phyloP scores from a whole-genome alignment of 2,329 filamentous ascomycete species.

The Sclerotinia subarctica region DNA sequence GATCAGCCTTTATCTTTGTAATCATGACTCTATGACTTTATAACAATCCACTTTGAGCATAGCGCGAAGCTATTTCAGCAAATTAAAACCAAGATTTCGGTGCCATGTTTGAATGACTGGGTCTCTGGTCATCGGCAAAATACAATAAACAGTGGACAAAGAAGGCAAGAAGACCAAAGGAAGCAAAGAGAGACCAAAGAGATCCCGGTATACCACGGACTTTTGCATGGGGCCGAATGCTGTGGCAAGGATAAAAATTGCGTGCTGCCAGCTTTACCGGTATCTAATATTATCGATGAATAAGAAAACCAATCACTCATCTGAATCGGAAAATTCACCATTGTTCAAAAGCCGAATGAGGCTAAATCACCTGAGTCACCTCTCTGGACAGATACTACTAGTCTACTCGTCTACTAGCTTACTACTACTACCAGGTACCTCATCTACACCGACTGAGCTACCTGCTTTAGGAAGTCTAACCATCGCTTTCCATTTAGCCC shows the following conservation, averaged over 20 bases:
- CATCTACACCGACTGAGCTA: neutral
- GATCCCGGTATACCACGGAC: neutral
- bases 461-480: neutral
- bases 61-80: neutral
- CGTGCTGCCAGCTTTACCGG: neutral
- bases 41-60: neutral
- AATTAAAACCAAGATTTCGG: neutral
- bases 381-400: neutral
- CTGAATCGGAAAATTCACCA: neutral
- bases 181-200: neutral
- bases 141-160: constrained; percentile 3
- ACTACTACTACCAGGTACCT: neutral
- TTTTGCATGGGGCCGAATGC: constrained; percentile 2
- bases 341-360: neutral
- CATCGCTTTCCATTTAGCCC: neutral
- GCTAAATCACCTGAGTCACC: neutral
- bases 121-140: neutral
- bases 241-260: constrained; percentile 6
- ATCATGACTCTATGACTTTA: constrained; percentile 11
- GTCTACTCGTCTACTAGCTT: neutral
- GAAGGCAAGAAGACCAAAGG: neutral
- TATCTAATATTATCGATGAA: neutral
- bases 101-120: constrained; percentile 9
- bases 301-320: neutral
- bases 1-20: neutral